Evolutionary conservation across 768 basidiomycete genomes (phyloP), one percentile per base, ranked within the genome.

Genomic region (Pholiota microspora): DNA sequence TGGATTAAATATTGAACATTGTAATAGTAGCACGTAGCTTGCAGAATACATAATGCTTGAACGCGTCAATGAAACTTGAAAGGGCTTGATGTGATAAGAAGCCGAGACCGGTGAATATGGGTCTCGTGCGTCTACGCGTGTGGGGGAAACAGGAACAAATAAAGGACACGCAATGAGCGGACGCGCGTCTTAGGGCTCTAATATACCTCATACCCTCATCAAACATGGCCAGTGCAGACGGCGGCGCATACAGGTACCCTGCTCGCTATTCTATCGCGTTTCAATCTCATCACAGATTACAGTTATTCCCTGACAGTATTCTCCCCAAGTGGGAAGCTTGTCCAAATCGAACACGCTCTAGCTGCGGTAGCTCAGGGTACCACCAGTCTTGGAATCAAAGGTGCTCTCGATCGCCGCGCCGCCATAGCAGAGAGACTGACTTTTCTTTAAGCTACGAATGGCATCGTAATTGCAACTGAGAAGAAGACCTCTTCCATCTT

Each of bases 231-330:
- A 89, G 78, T 66, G 87, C 88, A 68, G 86, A 90, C 70, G 86
- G 88, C 60, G 88, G 88, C 68, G 88, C 88, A 45, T 90, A 89
- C 74, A 89, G 88, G 87, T 81, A 60, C 45, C 63, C 63, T 36
- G 54, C 54, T 45, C 31, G 25, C 25, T 28, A 36, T 28, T 35
- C 36, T 56, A 9, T 44, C 48, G 35, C 49, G 45, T 45, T 45
- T 45, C 35, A 47, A 48, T 31, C 63, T 36, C 40, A 57, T 63
- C 49, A 51, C 47, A 52, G 38, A 35, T 35, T 49, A 44, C 68
- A 98, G 95, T 68, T 99, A 97, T 79, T 99, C 97, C 61, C 84
- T 99, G 59, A 99, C 97, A 12, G 96, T 97, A 64, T 99, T 99
- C 84, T 97, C 94, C 34, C 97, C 97, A 51, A 97, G 94, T 64